phyloP scores from a whole-genome alignment of 2,329 filamentous ascomycete genomes.

The Colletotrichum nymphaeae region DNA sequence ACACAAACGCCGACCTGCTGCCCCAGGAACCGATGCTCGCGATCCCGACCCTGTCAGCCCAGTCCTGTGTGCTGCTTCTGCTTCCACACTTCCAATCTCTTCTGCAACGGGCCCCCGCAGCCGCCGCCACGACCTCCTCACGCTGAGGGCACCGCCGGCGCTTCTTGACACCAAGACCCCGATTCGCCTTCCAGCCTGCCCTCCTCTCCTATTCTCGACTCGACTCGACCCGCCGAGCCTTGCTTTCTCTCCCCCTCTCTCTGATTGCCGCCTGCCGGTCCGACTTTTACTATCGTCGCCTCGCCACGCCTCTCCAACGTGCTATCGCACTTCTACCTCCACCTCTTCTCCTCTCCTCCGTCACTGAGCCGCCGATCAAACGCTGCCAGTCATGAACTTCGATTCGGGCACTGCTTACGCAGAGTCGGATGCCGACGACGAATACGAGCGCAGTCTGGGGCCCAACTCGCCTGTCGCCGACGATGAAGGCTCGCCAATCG shows the following conservation, averaged over 20 bases:
- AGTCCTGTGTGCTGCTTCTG: conserved; percentile 15
- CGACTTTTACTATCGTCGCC: conserved; percentile 1
- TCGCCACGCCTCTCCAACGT: background rate
- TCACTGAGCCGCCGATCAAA: conserved; percentile 3
- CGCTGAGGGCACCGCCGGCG: conserved; percentile 26
- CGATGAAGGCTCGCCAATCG: conserved; percentile 76
- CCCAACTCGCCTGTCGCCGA: conserved; percentile 76
- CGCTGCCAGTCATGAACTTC: conserved; percentile 63
- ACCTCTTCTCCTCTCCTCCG: background rate
- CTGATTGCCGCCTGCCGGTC: conserved; percentile 2
- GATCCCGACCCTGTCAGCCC: conserved; percentile 19
- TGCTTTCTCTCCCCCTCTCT: background rate
- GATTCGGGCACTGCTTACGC: conserved; percentile 77
- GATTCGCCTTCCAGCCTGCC: conserved; percentile 19
- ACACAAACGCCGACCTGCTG: background rate
- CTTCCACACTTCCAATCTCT: conserved; percentile 29
- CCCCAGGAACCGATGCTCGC: conserved; percentile 14
- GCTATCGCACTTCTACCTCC: background rate
- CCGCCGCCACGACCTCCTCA: conserved; percentile 29
- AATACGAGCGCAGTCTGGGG: conserved; percentile 80
- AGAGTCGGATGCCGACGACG: conserved; percentile 85
- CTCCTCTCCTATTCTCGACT: conserved; percentile 1
- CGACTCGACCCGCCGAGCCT: background rate
- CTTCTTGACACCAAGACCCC: conserved; percentile 23
- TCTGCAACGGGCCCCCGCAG: conserved; percentile 36